A percentile compares a stretch with the other conserved stretches of the same genome.
These are phyloP conservation scores for Phanerochaete carnosa DNA, from an alignment of 768 basidiomycete genomes.

Conservation along the genomic window DNA sequence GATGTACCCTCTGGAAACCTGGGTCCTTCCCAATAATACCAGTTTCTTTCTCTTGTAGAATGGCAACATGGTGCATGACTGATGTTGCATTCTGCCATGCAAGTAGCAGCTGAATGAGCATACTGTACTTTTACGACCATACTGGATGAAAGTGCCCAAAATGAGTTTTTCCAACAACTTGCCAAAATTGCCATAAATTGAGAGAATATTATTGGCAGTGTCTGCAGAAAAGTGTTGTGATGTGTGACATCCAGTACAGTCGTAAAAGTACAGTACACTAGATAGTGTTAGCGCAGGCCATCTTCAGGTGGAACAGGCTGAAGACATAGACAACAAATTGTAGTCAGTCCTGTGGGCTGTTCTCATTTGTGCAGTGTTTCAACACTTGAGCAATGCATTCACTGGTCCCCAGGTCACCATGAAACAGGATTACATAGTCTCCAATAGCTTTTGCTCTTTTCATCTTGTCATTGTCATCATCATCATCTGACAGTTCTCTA, in stretches of 20 bases:
- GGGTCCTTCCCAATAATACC: conserved; percentile 23
- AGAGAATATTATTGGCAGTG: no score
- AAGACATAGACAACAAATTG: conserved; percentile 32
- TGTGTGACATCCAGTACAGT: no score
- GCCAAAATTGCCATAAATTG: no score
- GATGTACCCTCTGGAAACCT: conserved; percentile 28
- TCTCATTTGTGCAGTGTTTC: conserved; percentile 23
- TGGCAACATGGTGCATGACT: conserved; percentile 13
- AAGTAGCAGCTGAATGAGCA: conserved; percentile 8
- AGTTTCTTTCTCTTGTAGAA: conserved; percentile 25
- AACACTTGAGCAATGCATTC: conserved; percentile 7
- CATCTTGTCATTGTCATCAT: neutral
- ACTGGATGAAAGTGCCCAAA: no score
- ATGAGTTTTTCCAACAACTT: no score
- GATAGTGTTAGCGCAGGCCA: conserved; percentile 25
- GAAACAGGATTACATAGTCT: conserved; percentile 13
- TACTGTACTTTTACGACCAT: no score
- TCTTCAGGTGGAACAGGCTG: conserved; percentile 34
- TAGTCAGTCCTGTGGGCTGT: conserved; percentile 25
- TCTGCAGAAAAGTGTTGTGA: no score
- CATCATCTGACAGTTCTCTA: no score
- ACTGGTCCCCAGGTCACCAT: conserved; percentile 20
- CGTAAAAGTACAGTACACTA: no score
- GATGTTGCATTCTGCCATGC: conserved; percentile 12
- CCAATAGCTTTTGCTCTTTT: neutral